Conservation (phyloP, 2,329 filamentous ascomycete species). For the Phoma sp. region DNA sequence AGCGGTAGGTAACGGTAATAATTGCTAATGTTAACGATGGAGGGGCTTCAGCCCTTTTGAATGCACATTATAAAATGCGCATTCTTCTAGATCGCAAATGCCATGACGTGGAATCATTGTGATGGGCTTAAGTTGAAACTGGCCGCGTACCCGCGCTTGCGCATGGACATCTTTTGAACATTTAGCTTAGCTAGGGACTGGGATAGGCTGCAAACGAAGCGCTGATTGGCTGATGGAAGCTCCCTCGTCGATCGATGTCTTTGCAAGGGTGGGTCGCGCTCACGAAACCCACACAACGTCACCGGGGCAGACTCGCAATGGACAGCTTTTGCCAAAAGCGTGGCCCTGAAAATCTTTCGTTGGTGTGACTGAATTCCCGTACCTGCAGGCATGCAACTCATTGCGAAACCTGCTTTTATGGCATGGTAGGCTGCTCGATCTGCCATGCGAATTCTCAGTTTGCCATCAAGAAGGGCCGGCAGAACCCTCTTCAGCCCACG, state of each 20-base stretch:
- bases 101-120: constrained; percentile 37
- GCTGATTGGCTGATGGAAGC: constrained; percentile 31
- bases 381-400: constrained; percentile 33
- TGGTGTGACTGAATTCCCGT: constrained; percentile 22
- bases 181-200: constrained; percentile 3
- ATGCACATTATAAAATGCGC: constrained; percentile 18
- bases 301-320: constrained; percentile 39
- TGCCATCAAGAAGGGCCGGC: constrained; percentile 14
- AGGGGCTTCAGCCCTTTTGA: constrained; percentile 19
- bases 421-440: background rate
- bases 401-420: no score
- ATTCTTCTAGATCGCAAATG: constrained; percentile 24
- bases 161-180: constrained; percentile 14
- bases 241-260: constrained; percentile 28
- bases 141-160: constrained; percentile 18
- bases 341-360: constrained; percentile 29
- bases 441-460: constrained; percentile 8
- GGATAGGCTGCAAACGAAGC: background rate
- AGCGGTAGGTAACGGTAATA: constrained; percentile 1
- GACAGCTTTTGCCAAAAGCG: constrained; percentile 4
- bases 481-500: constrained; percentile 15
- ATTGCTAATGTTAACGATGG: background rate
- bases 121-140: constrained; percentile 19
- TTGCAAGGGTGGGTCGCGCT: constrained; percentile 9
- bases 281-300: constrained; percentile 39